Evolutionary conservation across 768 basidiomycete genomes (phyloP), one percentile per base, ranked within the genome.

Genomic region (Cystobasidium onofrii): DNA sequence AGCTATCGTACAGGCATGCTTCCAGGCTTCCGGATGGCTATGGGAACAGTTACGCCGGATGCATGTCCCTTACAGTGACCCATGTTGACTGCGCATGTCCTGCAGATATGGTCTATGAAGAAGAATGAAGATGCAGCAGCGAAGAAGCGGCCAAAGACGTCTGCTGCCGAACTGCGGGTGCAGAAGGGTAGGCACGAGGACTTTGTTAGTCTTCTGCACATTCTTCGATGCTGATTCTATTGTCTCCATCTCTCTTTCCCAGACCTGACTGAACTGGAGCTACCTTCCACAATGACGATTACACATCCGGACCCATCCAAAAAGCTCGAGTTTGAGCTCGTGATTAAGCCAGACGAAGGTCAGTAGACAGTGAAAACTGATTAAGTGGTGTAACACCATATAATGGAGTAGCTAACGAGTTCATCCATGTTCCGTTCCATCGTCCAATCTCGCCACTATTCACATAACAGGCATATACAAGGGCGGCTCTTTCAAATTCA

Each of bases 101-200:
- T 57, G n/a, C 71, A 99, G 96, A 97, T 99, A 80, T 97, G 96
- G 90, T 91, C 89, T 77, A 92, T 99, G 90, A 98, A 98, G 88
- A 98, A 98, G 88, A 91, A 89, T 79, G 92, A 97, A 85, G 92
- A 98, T 80, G 91, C 91, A 71, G 92, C 93, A 69, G 89, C 91
- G 6, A 97, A 92, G 90, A 95, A 88, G 87, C 91, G 90, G 85
- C 96, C 96, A 54, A 97, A 95, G 87, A 96, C 92, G 55, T 92
- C 91, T 80, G 95, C 96, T 18, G 96, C 96, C 33, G 94, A 97
- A 83, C 90, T 99, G 81, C 87, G 96, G 73, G 95, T 99, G n/a
- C 96, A 99, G 86, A 99, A 98, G 85, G 96, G 96, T 92, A 75
- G 73, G 84, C 77, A 18, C 3, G 17, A 17, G n/a, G n/a, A n/a